Evolutionary conservation across 352 stramenopile species (phyloP).

Genomic region (Pythium biforme): DNA sequence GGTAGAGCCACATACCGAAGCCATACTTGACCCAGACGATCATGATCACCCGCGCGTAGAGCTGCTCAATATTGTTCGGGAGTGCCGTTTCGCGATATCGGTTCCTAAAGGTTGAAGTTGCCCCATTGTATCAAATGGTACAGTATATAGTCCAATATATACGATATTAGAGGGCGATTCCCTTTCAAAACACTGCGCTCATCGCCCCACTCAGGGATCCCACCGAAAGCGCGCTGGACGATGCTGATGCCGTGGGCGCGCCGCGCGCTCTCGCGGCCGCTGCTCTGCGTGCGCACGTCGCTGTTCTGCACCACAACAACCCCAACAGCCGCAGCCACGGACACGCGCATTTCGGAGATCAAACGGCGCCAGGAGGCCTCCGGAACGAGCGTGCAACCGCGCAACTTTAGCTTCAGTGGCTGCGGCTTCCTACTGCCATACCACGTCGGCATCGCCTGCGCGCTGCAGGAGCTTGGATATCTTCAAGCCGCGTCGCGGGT

Average conservation of each 20-base stretch:
- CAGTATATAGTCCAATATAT: background rate
- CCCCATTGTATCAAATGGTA: background rate
- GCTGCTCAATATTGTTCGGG: background rate
- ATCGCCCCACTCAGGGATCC: no score
- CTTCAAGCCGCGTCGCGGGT: slow-evolving; percentile 54
- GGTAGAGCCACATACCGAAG: slow-evolving; percentile 60
- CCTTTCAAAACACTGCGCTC: background rate
- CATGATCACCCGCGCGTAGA: slow-evolving; percentile 24
- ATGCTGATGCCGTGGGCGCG: no score
- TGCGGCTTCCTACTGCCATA: slow-evolving; percentile 80
- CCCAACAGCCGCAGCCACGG: slow-evolving; percentile 22
- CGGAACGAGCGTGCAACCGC: background rate
- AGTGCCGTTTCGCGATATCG: slow-evolving; percentile 21
- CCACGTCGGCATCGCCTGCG: slow-evolving; percentile 68
- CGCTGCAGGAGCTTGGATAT: slow-evolving; percentile 48
- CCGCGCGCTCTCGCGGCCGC: slow-evolving; percentile 1
- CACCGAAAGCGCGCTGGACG: background rate
- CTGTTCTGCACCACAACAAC: slow-evolving; percentile 45
- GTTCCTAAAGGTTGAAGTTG: slow-evolving; percentile 16
- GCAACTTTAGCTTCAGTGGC: slow-evolving; percentile 79
- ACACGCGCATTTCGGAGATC: slow-evolving; percentile 72
- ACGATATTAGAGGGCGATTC: background rate
- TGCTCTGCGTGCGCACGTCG: background rate
- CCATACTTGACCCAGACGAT: slow-evolving; percentile 86
- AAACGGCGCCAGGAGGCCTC: slow-evolving; percentile 43